Base-by-base conservation (phyloP, 108 stramenopile species). In the Nitzschia sp. region DNA sequence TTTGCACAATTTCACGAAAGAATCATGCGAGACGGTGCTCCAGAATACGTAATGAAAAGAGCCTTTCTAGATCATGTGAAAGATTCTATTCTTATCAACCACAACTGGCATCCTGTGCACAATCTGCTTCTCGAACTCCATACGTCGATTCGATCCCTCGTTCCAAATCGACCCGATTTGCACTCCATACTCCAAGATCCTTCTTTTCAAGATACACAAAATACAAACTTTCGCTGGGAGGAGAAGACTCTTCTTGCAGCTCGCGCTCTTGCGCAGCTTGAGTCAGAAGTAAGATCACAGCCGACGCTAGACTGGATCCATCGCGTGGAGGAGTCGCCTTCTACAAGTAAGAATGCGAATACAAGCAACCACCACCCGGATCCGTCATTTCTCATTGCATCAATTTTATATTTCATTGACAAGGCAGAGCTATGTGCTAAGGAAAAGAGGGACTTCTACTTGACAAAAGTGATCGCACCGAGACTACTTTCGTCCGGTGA, bases 151-250 rank as follows among this genome's bases (percentile, higher is more conserved):
- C 70, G 82, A 15, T 34, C 75, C 19, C 55, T 88, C 21, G 45
- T 88, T 25, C 87, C 87, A n/a, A 77, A 77, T 66, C 81, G 87
- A 1, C 61, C 58, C 11, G 87, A 88, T 47, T 64, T 88, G n/a
- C 87, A 88, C 55, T 53, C 54, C 17, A 53, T 76, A 30, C 47
- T 85, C 0, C 54, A 78, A 35, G 78, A 88, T 59, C 38, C 38
- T 11, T 41, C 38, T 11, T 13, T 13, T 41, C 38, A 6, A 6
- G 38, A 41, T 6, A 13, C 38, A 11, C 11, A 13, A 41, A 6
- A 41, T 41, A 13, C 11, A 6, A 15, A 48, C n/a, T 23, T 48
- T 29, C 15, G 55, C 9, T 21, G 27, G 17, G 36, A 54, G 53
- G 25, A 19, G 33, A 57, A 5, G 11, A 25, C 84, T 16, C 62